Base-by-base conservation (phyloP, 495 filamentous ascomycete species). In the Achaetomiella virescens region DNA sequence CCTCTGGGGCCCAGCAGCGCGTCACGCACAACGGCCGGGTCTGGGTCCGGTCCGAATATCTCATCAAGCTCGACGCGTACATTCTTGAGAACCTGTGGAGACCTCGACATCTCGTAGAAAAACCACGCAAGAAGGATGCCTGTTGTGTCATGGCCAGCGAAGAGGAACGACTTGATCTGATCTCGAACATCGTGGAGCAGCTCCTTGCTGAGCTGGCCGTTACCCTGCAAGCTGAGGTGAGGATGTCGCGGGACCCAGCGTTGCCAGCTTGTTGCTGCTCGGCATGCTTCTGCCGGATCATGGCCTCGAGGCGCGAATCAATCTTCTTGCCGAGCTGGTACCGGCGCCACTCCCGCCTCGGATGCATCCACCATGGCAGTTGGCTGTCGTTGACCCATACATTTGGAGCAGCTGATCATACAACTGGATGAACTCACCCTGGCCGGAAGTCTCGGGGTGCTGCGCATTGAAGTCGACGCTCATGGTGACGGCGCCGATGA, bases 91-190 rank as follows among this genome's bases (percentile, higher is more conserved):
- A 68, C 66, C 1, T 61, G 48, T 0, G 78, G 80, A 22, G 78
- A 59, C 12, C 70, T 61, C 0, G 70, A 69, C 6, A 85, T 72
- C 29, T 79, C 67, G 59, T 81, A 72, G 45, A 74, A 74, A 6
- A 60, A 52, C 69, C 73, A 79, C 0, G 61, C 45, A 6, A 79
- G 60, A 1, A 68, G 60, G 49, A 69, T 69, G 29, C 66, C 61
- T 6, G 76, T 80, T 2, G 77, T 78, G 63, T 81, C 78, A 57
- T 78, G 74, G 17, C 77, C 77, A 3, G 73, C 77, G 27, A 75
- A 74, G 8, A 80, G 63, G 55, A 80, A 79, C 0, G 72, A 72
- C 42, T 73, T 73, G 27, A 74, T 53, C 50, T 70, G 66, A 44
- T 72, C 72, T 22, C 50, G 59, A 0, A 66, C 62, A 22, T 63